A percentile compares a stretch with the other conserved stretches of the same genome.
Evolutionary conservation across 75 land plant species (phyloP).

Genomic region (Larix kaempferi): DNA sequence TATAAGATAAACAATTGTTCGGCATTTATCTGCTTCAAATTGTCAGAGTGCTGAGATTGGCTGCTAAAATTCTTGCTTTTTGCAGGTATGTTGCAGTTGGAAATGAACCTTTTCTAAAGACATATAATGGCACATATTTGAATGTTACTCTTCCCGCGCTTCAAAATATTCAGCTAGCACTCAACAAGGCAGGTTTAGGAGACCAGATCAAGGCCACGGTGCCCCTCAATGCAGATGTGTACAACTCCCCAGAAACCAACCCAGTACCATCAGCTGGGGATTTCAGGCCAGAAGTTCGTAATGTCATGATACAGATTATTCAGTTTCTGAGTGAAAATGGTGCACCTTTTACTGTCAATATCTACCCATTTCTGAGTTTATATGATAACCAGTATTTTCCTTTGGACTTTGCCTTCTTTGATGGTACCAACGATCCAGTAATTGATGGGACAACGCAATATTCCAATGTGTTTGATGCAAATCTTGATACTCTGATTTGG

Average conservation of each 20-base stretch:
- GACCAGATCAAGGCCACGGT: constrained; percentile 53
- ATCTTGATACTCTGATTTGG: constrained; percentile 55
- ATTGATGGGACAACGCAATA: constrained; percentile 27
- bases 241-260: constrained; percentile 10
- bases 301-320: constrained; percentile 32
- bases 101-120: constrained; percentile 70
- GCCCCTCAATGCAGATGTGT: constrained; percentile 81
- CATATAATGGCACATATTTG: constrained; percentile 62
- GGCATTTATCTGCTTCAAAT: neutral
- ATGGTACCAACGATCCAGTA: constrained; percentile 28
- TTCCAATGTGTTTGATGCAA: constrained; percentile 69
- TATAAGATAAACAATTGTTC: neutral
- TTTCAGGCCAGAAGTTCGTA: constrained; percentile 37
- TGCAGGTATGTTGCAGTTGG: constrained; percentile 86
- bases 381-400: constrained; percentile 53
- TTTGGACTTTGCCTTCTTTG: constrained; percentile 71
- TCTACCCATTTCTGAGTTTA: constrained; percentile 81
- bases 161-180: constrained; percentile 56
- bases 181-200: constrained; percentile 49
- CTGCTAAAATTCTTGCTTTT: neutral
- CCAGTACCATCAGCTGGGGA: constrained; percentile 48
- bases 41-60: neutral
- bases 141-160: constrained; percentile 60
- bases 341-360: constrained; percentile 62
- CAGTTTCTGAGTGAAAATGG: constrained; percentile 41